These are phyloP conservation scores for Tolypocladium sp. DNA, from an alignment of 2,329 filamentous ascomycete genomes.

Conservation along the genomic window DNA sequence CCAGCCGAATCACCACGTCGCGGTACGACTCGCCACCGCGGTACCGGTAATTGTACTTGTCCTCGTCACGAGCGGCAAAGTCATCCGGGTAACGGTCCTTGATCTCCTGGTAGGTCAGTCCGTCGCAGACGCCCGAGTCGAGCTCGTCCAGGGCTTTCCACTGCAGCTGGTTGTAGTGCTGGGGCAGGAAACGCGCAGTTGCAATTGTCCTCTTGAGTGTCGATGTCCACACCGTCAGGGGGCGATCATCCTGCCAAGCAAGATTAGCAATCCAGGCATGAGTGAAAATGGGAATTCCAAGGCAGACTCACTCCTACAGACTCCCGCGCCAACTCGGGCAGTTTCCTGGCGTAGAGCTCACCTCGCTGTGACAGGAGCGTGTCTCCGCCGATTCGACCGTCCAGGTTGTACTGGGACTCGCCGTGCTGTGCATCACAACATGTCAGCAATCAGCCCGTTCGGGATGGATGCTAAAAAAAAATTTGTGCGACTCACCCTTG, in stretches of 20 bases:
- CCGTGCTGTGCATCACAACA: conserved; percentile 55
- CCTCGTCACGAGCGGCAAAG: conserved; percentile 89
- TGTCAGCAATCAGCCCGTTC: not conserved
- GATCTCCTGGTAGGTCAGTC: conserved; percentile 92
- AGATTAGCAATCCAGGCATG: not conserved
- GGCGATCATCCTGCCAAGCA: conserved; percentile 43
- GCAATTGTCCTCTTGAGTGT: conserved; percentile 76
- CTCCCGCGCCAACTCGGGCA: conserved; percentile 75
- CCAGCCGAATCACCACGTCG: conserved; percentile 92
- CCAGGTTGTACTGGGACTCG: conserved; percentile 86
- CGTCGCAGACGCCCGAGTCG: conserved; percentile 92
- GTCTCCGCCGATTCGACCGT: conserved; percentile 87
- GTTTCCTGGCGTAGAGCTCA: conserved; percentile 73
- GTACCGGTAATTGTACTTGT: conserved; percentile 99
- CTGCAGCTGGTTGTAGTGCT: conserved; percentile 84
- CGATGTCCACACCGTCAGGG: conserved; percentile 54
- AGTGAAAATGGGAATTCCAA: not conserved
- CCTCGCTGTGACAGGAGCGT: conserved; percentile 78
- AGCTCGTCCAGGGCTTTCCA: conserved; percentile 99
- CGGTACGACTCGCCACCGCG: conserved; percentile 91
- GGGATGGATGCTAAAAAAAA: not conserved
- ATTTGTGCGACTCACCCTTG: conserved; percentile 57
- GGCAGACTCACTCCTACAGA: conserved; percentile 66
- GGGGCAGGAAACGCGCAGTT: conserved; percentile 73
- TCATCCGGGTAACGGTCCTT: conserved; percentile 86